Conservation (phyloP, 306 rosid genomes). For the Medicago arabica region DNA sequence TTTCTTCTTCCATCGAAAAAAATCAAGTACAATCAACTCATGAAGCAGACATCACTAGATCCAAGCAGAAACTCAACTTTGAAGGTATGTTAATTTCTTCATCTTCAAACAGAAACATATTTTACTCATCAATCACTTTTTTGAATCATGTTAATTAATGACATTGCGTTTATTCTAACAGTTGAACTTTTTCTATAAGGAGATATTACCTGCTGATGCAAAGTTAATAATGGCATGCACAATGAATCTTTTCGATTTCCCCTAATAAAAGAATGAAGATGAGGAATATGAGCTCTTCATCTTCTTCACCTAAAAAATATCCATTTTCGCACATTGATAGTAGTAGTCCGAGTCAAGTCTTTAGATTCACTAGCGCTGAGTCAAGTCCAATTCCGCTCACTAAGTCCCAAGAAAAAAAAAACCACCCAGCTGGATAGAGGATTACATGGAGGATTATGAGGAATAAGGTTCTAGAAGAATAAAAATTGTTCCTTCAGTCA, state of each 20-base stretch:
- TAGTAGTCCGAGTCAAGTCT: background rate
- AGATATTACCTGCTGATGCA: background rate
- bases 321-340: background rate
- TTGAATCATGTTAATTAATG: background rate
- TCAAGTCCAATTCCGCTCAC: background rate
- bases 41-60: background rate
- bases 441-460: background rate
- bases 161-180: background rate
- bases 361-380: background rate
- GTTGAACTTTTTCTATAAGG: constrained; percentile 38
- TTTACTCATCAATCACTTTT: background rate
- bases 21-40: constrained; percentile 29
- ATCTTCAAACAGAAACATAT: constrained; percentile 14
- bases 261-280: constrained; percentile 24
- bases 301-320: background rate
- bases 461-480: too few relatives aligned
- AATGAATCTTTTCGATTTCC: constrained; percentile 22
- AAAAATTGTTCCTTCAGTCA: too few relatives aligned
- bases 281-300: background rate
- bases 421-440: background rate
- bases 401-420: background rate
- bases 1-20: constrained; percentile 13
- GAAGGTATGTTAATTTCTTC: constrained; percentile 29
- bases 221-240: background rate
- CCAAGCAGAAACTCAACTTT: constrained; percentile 25